Evolutionary conservation across 2,329 filamentous ascomycete species (phyloP), one percentile per base, ranked within the genome.

Genomic region (Fusarium sp.): DNA sequence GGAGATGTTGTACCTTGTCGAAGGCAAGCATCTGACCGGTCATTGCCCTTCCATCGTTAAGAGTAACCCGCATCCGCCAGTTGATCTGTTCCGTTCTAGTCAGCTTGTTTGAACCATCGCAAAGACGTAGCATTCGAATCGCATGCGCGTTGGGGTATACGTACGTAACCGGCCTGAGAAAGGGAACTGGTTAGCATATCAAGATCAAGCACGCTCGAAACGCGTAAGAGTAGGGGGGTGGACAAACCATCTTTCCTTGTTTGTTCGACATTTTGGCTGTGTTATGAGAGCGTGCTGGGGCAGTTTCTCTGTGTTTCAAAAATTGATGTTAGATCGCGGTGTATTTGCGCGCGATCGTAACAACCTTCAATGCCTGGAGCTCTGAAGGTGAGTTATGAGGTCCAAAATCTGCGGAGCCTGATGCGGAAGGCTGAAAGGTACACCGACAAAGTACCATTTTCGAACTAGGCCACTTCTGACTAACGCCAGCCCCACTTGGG

Each of bases 21-120:
- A 98, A 99, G 62, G 96, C 96, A 77, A 99, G 90, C 94, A 99
- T 98, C 84, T 98, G 95, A 72, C 95, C 96, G 45, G 95, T 95
- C 92, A 99, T 97, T 84, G 98, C 94, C 81, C 96, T 92, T 75
- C 94, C 94, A 86, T 99, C 96, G 81, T 94, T 94, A 83, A 99
- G 89, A 64, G 95, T 98, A 75, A 98, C 93, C 82, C 96, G 93
- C 95, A 99, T 98, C 85, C 96, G 94, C 89, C 97, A 98, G 88
- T 99, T 98, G 89, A 99, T 97, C 96, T 98, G 72, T 42, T 47
- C 18, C 18, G 41, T 35, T 30, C 39, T 44, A 38, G 54, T 78
- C 54, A 78, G 77, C 58, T 50, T 47, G 38, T 18, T 38, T 55
- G 38, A 58, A 41, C 24, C 11, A 32, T 44, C 24, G 48, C 14